Evolutionary conservation across 768 basidiomycete species (phyloP), one percentile per base, ranked within the genome.

Genomic region (Macrolepiota fuliginosa): DNA sequence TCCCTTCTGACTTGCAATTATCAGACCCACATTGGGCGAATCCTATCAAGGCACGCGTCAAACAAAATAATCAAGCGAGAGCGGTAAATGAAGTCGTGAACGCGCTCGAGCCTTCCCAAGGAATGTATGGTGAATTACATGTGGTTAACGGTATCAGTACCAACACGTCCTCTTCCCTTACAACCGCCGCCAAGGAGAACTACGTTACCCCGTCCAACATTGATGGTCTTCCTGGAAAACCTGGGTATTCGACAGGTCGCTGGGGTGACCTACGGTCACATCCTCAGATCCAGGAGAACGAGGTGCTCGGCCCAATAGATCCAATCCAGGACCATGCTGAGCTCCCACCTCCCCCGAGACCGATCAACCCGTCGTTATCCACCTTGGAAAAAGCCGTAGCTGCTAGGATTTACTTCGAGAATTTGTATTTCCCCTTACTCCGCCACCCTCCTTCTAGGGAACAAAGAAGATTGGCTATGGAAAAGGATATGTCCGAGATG

Each of bases 331-430:
- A 64, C 67, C 70, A 73, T 65, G 58, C 71, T 65, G 68, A 70
- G 13, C 66, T 68, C 63, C 71, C 64, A 61, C 77, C 76, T 50
- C 81, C 81, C 62, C 79, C 76, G 66, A 82, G 81, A 72, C 76
- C 81, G 56, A 89, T 98, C 69, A 86, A 82, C 13, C 95, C 96
- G 40, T 96, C 95, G 57, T 81, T 99, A 60, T 82, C 88, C 46
- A 97, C 96, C 32, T 80, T 98, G 70, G 96, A 99, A 74, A 95
- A 91, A 73, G 93, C 95, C 54, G 92, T 94, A 62, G 89, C 95
- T 36, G 88, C 91, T 42, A 87, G 91, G 71, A 92, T 98, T 76
- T 97, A 88, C 82, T 97, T 98, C 75, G 92, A 93, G 81, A 94
- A 91, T 70, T 81, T 89, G 32, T 96, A 91, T 74, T 96, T 91